Conservation (phyloP, 371 early-diverging fungal genomes). For the Circinella umbellata region DNA sequence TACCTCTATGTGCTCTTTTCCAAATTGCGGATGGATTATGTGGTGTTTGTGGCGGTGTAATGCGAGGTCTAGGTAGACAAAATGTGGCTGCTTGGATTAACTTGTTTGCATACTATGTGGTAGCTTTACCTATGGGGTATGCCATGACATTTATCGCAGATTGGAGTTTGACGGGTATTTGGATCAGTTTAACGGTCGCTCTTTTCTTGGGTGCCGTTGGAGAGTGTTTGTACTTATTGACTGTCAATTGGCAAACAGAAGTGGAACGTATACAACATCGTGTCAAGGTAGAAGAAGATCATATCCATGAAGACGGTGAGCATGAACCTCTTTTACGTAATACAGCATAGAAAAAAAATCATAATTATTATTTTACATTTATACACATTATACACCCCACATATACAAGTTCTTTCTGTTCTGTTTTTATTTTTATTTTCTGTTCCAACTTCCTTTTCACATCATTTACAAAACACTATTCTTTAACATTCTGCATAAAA, state of each 20-base stretch:
- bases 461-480: no score
- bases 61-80: conserved; percentile 77
- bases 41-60: conserved; percentile 71
- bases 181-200: conserved; percentile 66
- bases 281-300: conserved; percentile 28
- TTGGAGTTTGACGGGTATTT: conserved; percentile 69
- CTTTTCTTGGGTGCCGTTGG: conserved; percentile 55
- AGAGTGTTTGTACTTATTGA: conserved; percentile 41
- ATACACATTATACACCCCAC: not conserved
- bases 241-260: conserved; percentile 56
- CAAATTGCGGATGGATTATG: conserved; percentile 79
- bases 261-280: conserved; percentile 44
- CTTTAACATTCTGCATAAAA: no score
- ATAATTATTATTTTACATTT: no score
- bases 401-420: no score
- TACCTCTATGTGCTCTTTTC: conserved; percentile 82
- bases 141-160: conserved; percentile 59
- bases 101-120: conserved; percentile 69
- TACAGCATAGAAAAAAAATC: not conserved
- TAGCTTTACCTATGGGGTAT: conserved; percentile 74
- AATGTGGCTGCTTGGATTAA: conserved; percentile 73
- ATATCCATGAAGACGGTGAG: conserved; percentile 17
- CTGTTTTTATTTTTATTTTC: no score
- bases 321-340: not conserved
- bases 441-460: no score